Evolutionary conservation across 148 eudicot genomes (phyloP).

Genomic region (Bassia scoparia): DNA sequence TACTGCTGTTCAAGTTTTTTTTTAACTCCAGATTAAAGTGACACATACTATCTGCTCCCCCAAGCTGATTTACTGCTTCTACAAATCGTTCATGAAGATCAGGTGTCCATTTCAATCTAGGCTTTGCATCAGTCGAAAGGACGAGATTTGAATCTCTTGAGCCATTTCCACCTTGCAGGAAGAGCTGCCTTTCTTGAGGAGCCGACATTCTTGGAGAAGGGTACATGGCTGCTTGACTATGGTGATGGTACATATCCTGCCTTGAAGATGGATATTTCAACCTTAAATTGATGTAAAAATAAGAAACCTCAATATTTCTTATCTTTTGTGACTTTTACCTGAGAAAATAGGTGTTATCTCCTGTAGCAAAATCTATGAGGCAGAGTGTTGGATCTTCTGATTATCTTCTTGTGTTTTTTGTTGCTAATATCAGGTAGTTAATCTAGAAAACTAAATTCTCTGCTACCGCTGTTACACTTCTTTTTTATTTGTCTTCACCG

Average conservation of each 20-base stretch:
- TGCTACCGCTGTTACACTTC: slow-evolving; percentile 27
- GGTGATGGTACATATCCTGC: slow-evolving; percentile 58
- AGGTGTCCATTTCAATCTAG: slow-evolving; percentile 89
- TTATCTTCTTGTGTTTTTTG: slow-evolving; percentile 15
- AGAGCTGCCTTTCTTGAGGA: slow-evolving; percentile 69
- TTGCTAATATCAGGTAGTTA: slow-evolving; percentile 1
- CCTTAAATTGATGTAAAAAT: slow-evolving; percentile 28
- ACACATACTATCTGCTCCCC: slow-evolving; percentile 90
- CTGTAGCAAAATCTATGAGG: slow-evolving; percentile 17
- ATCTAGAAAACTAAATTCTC: slow-evolving; percentile 24
- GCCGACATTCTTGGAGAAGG: slow-evolving; percentile 47
- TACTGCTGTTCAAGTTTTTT: not conserved
- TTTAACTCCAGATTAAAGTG: slow-evolving; percentile 1
- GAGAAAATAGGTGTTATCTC: slow-evolving; percentile 21
- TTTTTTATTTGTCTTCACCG: slow-evolving; percentile 15
- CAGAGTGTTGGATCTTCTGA: slow-evolving; percentile 18
- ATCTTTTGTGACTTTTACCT: slow-evolving; percentile 30
- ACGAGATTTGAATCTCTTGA: slow-evolving; percentile 71
- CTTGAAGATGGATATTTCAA: slow-evolving; percentile 23
- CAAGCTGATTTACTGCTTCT: slow-evolving; percentile 89
- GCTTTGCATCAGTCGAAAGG: slow-evolving; percentile 89
- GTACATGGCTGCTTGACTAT: slow-evolving; percentile 51
- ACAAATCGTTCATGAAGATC: slow-evolving; percentile 83
- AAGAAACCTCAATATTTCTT: slow-evolving; percentile 13
- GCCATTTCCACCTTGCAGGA: slow-evolving; percentile 63